Percentiles rank a stretch among this genome's conserved stretches.
phyloP scores from a whole-genome alignment of 805 yeast genomes.

The Saturnispora besseyi region DNA sequence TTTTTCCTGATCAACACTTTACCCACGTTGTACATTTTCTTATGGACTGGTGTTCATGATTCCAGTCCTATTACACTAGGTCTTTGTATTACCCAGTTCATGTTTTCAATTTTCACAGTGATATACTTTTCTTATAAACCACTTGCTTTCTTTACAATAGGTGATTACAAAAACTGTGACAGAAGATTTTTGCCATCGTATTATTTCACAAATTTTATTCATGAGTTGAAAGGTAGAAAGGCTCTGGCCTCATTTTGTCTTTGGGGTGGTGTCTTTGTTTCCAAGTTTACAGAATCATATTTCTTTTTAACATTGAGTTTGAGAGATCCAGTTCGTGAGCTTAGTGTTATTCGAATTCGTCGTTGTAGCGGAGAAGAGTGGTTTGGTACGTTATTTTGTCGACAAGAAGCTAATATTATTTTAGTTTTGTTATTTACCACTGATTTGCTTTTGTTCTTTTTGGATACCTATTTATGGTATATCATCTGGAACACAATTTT shows the following conservation, averaged over 20 bases:
- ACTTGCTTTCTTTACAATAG: too few species aligned
- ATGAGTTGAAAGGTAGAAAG: too few species aligned
- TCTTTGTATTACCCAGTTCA: constrained; percentile 76
- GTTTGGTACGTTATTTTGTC: constrained; percentile 70
- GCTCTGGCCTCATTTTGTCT: constrained; percentile 35
- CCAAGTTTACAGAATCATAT: constrained; percentile 86
- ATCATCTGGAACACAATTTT: constrained; percentile 88
- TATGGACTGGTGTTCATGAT: constrained; percentile 47
- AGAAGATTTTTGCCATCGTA: too few species aligned
- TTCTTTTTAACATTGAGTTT: constrained; percentile 81
- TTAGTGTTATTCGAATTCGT: constrained; percentile 68
- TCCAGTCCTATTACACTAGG: too few species aligned
- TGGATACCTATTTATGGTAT: constrained; percentile 99
- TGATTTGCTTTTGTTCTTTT: constrained; percentile 90
- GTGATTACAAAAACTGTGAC: too few species aligned
- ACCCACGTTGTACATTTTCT: constrained; percentile 29
- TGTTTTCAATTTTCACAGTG: too few species aligned
- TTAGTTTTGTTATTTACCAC: constrained; percentile 89
- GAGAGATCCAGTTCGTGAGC: constrained; percentile 88
- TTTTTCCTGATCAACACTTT: constrained; percentile 40
- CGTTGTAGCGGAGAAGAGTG: constrained; percentile 95
- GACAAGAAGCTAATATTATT: constrained; percentile 78
- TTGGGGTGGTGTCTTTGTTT: constrained; percentile 84
- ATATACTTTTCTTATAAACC: too few species aligned
- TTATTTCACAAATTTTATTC: too few species aligned